phyloP scores from a whole-genome alignment of 2,329 filamentous ascomycete genomes.

The Talaromyces pinophilus region DNA sequence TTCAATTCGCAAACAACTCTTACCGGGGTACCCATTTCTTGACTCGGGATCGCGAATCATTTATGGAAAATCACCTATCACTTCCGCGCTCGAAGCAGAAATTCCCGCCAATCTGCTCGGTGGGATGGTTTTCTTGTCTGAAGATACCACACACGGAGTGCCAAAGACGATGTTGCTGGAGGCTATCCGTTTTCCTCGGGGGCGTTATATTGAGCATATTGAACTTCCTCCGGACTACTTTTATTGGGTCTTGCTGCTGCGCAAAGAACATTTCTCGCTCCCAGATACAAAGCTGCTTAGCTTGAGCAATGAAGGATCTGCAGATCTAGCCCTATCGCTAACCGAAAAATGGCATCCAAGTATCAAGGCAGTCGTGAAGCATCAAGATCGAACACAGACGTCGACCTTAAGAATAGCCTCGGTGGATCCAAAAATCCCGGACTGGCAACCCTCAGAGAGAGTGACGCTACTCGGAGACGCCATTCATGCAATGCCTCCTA shows the following conservation, averaged over 20 bases:
- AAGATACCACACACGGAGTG: constrained; percentile 19
- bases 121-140: constrained; percentile 26
- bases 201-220: constrained; percentile 19
- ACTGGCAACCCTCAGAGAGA: constrained; percentile 34
- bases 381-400: constrained; percentile 34
- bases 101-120: constrained; percentile 21
- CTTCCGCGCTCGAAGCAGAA: constrained; percentile 21
- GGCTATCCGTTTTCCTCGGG: constrained; percentile 27
- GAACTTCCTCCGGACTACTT: constrained; percentile 30
- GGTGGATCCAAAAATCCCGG: constrained; percentile 34
- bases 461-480: constrained; percentile 51
- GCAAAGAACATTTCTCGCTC: constrained; percentile 19
- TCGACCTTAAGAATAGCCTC: constrained; percentile 39
- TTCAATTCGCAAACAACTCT: constrained; percentile 39
- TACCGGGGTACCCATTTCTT: constrained; percentile 38
- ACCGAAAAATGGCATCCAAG: constrained; percentile 31
- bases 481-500: constrained; percentile 51
- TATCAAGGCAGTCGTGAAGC: constrained; percentile 30
- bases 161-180: constrained; percentile 28
- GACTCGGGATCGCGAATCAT: constrained; percentile 44
- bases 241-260: constrained; percentile 30
- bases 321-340: constrained; percentile 26
- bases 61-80: constrained; percentile 43
- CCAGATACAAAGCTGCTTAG: constrained; percentile 24
- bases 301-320: constrained; percentile 24